Conservation (phyloP, 108 stramenopile genomes). For the Cyclostephanos invisitatus region DNA sequence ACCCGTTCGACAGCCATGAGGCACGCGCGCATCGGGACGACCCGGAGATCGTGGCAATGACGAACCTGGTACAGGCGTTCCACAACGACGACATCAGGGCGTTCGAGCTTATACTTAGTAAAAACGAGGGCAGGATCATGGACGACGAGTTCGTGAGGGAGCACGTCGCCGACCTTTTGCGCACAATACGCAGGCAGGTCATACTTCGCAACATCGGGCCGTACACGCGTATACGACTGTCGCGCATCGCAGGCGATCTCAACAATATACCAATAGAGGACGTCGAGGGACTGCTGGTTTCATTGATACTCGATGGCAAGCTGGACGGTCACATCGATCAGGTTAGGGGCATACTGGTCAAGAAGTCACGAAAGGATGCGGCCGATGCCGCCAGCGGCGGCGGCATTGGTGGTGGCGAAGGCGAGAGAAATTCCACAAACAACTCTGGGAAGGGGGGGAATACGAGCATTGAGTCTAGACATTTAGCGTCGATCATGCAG, state of each 20-base stretch:
- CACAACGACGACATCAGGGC: conserved; percentile 80
- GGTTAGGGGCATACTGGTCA: conserved; percentile 65
- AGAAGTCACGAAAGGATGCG: conserved; percentile 3
- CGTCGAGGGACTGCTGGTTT: conserved; percentile 86
- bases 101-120: conserved; percentile 79
- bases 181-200: conserved; percentile 93
- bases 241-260: conserved; percentile 77
- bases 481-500: conserved; percentile 21
- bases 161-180: conserved; percentile 85
- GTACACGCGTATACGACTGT: conserved; percentile 83
- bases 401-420: not conserved
- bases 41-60: conserved; percentile 94
- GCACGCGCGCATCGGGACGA: conserved; percentile 92
- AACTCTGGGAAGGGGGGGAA: not conserved
- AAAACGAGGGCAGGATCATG: conserved; percentile 85
- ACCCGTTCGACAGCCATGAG: conserved; percentile 94
- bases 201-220: conserved; percentile 81
- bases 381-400: not conserved
- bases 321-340: conserved; percentile 83
- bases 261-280: conserved; percentile 84
- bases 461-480: conserved; percentile 6
- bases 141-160: conserved; percentile 91
- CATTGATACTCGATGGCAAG: conserved; percentile 85
- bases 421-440: not conserved
- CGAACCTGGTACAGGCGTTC: conserved; percentile 87